Percentiles rank a stretch among this genome's conserved stretches.
phyloP scores from a whole-genome alignment of 371 early-diverging fungal genomes.

The Rhizopus sp. region DNA sequence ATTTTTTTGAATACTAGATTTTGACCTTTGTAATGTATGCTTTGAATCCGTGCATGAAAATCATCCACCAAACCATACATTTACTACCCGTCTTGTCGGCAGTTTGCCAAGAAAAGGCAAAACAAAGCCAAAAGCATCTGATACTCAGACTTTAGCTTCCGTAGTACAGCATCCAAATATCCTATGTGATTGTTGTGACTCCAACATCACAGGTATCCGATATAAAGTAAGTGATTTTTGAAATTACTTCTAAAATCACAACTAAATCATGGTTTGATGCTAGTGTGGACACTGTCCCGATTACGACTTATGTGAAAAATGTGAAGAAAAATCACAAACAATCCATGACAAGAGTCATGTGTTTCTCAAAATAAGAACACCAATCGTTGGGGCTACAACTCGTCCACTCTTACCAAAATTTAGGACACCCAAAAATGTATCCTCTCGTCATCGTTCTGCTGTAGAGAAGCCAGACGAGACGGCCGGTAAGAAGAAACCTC shows the following conservation, averaged over 20 bases:
- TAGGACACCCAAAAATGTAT: not conserved
- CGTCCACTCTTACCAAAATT: slow-evolving; percentile 22
- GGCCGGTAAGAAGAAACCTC: too few species aligned
- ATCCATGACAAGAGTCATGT: slow-evolving; percentile 50
- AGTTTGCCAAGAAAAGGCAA: slow-evolving; percentile 16
- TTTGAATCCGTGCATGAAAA: slow-evolving; percentile 34
- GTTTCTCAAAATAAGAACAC: slow-evolving; percentile 54
- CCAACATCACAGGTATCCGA: slow-evolving; percentile 43
- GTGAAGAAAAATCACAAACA: slow-evolving; percentile 41
- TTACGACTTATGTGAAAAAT: slow-evolving; percentile 57
- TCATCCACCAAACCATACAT: slow-evolving; percentile 41
- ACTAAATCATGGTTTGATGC: not conserved
- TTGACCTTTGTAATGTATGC: slow-evolving; percentile 54
- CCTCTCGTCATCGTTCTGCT: too few species aligned
- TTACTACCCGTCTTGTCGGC: slow-evolving; percentile 35
- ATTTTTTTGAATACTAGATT: slow-evolving; percentile 36
- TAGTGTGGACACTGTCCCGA: slow-evolving; percentile 63
- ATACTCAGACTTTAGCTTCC: not conserved
- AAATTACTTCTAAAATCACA: not conserved
- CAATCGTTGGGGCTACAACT: slow-evolving; percentile 11
- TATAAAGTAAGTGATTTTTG: slow-evolving; percentile 50
- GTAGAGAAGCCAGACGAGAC: too few species aligned
- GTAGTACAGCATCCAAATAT: slow-evolving; percentile 21
- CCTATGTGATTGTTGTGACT: slow-evolving; percentile 52
- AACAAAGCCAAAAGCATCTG: slow-evolving; percentile 5